These are phyloP conservation scores for Fusarium decemcellulare DNA, from an alignment of 2,329 filamentous ascomycete genomes.

Conservation along the genomic window DNA sequence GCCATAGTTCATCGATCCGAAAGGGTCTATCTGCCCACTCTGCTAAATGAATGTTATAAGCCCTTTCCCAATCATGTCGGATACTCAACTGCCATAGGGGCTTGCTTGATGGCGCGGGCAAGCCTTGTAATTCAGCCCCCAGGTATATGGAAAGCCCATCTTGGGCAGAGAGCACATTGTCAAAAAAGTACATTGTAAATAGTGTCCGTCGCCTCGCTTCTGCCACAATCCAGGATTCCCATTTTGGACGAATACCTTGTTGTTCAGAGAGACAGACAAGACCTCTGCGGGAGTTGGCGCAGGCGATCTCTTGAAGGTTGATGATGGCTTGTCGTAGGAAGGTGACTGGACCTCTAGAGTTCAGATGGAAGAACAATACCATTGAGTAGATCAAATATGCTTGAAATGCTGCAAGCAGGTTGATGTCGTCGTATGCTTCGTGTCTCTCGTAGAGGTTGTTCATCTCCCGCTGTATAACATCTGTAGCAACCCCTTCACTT, in stretches of 20 bases:
- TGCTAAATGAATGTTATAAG: constrained; percentile 59
- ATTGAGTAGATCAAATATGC: constrained; percentile 68
- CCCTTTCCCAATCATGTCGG: constrained; percentile 57
- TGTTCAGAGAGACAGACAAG: constrained; percentile 61
- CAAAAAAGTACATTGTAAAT: constrained; percentile 67
- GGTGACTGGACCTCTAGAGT: constrained; percentile 20
- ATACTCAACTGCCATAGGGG: constrained; percentile 58
- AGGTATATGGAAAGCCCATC: constrained; percentile 62
- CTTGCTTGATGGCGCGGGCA: constrained; percentile 59
- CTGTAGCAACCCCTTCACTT: constrained; percentile 49
- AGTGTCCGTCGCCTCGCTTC: constrained; percentile 67
- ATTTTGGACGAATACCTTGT: constrained; percentile 56
- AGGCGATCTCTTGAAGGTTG: constrained; percentile 65
- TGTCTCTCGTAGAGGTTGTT: constrained; percentile 51
- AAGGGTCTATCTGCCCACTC: constrained; percentile 59
- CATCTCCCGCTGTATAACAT: constrained; percentile 60
- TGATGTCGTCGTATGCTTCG: constrained; percentile 43
- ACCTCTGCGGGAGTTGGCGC: constrained; percentile 54
- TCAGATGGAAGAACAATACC: constrained; percentile 60
- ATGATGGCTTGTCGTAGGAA: constrained; percentile 61
- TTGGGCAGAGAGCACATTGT: constrained; percentile 61
- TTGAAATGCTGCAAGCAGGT: constrained; percentile 62
- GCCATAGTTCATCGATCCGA: constrained; percentile 67
- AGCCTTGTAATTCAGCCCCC: constrained; percentile 61
- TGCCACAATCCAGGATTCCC: constrained; percentile 68